Conservation (phyloP, 164 flowering plant species). For the Piper betle region DNA sequence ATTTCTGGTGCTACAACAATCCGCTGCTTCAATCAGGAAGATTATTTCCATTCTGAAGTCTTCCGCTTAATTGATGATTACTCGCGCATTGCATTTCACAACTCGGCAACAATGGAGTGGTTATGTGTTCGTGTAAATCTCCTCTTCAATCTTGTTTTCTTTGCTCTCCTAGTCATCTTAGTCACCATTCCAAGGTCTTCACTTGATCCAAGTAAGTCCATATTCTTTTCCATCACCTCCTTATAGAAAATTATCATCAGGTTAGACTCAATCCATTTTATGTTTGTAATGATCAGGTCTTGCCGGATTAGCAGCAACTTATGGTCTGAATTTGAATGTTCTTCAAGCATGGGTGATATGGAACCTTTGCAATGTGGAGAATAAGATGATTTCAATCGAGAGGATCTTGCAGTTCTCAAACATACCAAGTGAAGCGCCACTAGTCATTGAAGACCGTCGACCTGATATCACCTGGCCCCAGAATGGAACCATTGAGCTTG, state of each 20-base stretch:
- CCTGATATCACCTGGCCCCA: constrained; percentile 65
- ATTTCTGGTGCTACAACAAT: constrained; percentile 52
- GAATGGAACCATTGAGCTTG: constrained; percentile 38
- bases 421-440: constrained; percentile 69
- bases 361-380: constrained; percentile 79
- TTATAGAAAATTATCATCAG: no score
- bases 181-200: constrained; percentile 59
- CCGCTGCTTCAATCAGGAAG: constrained; percentile 62
- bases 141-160: constrained; percentile 67
- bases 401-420: constrained; percentile 58
- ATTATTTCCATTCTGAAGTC: constrained; percentile 33
- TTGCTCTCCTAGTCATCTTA: constrained; percentile 56
- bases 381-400: constrained; percentile 78
- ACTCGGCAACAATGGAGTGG: constrained; percentile 77
- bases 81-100: constrained; percentile 59
- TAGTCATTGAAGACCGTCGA: constrained; percentile 36
- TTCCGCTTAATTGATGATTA: constrained; percentile 46
- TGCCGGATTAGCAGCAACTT: constrained; percentile 70
- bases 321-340: constrained; percentile 66
- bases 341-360: constrained; percentile 78
- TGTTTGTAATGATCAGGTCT: constrained; percentile 31
- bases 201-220: constrained; percentile 63
- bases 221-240: background rate
- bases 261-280: background rate
- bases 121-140: constrained; percentile 61